A percentile compares a stretch with the other conserved stretches of the same genome.
phyloP scores from a whole-genome alignment of 192 early-diverging fungal species.

The Rhizophagus clarus region DNA sequence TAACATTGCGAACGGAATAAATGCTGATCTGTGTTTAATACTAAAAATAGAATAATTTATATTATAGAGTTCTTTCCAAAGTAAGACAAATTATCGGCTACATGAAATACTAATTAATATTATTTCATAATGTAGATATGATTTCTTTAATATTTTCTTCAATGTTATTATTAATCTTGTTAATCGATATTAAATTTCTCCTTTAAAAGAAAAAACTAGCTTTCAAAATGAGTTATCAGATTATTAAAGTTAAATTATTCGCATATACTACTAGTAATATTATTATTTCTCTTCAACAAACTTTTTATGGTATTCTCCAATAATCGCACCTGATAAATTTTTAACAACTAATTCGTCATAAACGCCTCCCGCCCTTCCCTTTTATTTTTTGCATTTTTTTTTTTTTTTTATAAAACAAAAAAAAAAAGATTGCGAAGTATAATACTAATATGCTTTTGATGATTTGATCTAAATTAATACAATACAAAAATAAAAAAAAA shows the following conservation, averaged over 20 bases:
- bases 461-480: neutral
- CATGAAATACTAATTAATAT: neutral
- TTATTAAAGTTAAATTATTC: neutral
- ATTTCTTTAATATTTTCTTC: neutral
- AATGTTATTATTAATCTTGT: neutral
- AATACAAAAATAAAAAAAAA: too few relatives aligned
- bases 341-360: too few relatives aligned
- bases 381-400: too few relatives aligned
- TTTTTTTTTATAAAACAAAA: too few relatives aligned
- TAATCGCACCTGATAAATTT: too few relatives aligned
- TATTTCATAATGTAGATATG: neutral
- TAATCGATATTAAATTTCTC: neutral
- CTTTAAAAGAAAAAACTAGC: neutral
- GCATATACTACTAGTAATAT: too few relatives aligned
- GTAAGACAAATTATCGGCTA: neutral
- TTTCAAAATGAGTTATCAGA: too few relatives aligned
- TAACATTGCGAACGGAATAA: neutral
- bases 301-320: too few relatives aligned
- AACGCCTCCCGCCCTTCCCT: too few relatives aligned
- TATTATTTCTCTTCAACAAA: too few relatives aligned
- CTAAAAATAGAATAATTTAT: neutral
- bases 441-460: neutral
- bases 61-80: neutral
- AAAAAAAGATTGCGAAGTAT: too few relatives aligned
- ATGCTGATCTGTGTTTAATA: neutral